A percentile compares a stretch with the other conserved stretches of the same genome.
phyloP scores from a whole-genome alignment of 306 rosid species.

The Leucaena leucocephala region DNA sequence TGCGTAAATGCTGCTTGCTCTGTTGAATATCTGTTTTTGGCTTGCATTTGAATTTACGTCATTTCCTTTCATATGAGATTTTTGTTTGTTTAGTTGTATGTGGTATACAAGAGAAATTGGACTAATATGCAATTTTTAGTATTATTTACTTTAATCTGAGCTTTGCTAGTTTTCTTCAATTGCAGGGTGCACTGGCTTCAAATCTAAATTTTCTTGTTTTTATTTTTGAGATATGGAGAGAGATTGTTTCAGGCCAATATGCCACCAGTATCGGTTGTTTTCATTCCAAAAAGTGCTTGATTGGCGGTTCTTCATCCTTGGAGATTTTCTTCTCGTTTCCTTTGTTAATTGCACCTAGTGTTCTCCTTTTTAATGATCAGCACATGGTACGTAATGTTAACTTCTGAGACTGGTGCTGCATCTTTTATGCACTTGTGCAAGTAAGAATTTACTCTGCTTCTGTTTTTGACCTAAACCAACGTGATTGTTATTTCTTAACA shows the following conservation, averaged over 20 bases:
- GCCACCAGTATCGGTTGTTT: slow-evolving; percentile 75
- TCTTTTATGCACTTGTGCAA: slow-evolving; percentile 74
- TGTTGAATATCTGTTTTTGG: background rate
- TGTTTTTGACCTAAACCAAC: slow-evolving; percentile 11
- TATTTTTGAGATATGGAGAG: slow-evolving; percentile 76
- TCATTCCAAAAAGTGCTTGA: slow-evolving; percentile 98
- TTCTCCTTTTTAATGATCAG: slow-evolving; percentile 73
- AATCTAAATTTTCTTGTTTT: slow-evolving; percentile 52
- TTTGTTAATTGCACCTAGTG: slow-evolving; percentile 97
- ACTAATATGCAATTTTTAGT: background rate
- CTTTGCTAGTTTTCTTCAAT: slow-evolving; percentile 2
- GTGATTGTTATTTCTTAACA: slow-evolving; percentile 23
- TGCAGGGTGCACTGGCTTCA: slow-evolving; percentile 60
- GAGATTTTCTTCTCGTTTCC: slow-evolving; percentile 94
- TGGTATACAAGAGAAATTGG: slow-evolving; percentile 2
- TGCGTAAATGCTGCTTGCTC: background rate
- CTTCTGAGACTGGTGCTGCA: slow-evolving; percentile 86
- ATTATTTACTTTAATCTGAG: slow-evolving; percentile 14
- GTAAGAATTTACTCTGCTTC: slow-evolving; percentile 45
- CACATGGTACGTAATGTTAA: slow-evolving; percentile 81
- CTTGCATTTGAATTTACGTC: background rate
- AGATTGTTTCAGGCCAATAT: slow-evolving; percentile 67
- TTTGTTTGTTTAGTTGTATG: background rate
- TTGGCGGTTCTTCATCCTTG: slow-evolving; percentile 91
- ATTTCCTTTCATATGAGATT: slow-evolving; percentile 2